Conservation (phyloP, 2,329 filamentous ascomycete genomes). For the Fusarium sp. region DNA sequence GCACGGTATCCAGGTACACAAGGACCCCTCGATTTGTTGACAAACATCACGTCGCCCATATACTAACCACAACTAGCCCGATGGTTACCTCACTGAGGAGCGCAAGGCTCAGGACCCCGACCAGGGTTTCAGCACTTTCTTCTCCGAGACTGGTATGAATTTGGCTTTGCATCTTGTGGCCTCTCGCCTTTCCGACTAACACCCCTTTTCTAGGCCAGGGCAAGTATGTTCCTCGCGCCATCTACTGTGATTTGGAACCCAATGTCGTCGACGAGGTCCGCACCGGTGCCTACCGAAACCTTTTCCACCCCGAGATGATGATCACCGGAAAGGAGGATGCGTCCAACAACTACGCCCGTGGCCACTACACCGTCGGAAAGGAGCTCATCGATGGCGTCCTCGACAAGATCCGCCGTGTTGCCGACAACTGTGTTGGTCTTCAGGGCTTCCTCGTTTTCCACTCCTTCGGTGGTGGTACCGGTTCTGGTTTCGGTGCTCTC, state of each 20-base stretch:
- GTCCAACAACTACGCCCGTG: slow-evolving; percentile 99
- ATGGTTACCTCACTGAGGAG: slow-evolving; percentile 98
- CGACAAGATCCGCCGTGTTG: slow-evolving; percentile 97
- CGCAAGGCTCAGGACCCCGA: slow-evolving; percentile 94
- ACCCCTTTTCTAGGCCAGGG: slow-evolving; percentile 79
- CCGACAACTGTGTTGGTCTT: slow-evolving; percentile 97
- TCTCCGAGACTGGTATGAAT: slow-evolving; percentile 94
- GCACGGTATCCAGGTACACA: slow-evolving; percentile 95
- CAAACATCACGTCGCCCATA: slow-evolving; percentile 27
- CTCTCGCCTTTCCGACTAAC: slow-evolving; percentile 38
- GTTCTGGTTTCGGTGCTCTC: slow-evolving; percentile 97
- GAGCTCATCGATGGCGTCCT: slow-evolving; percentile 98
- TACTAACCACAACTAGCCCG: slow-evolving; percentile 74
- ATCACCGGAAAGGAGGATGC: slow-evolving; percentile 99
- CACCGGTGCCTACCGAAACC: slow-evolving; percentile 93
- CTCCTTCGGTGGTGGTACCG: slow-evolving; percentile 99
- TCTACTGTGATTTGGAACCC: slow-evolving; percentile 99
- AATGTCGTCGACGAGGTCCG: slow-evolving; percentile 99
- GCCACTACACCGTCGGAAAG: slow-evolving; percentile 99
- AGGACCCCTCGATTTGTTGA: slow-evolving; percentile 45
- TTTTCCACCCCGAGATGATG: slow-evolving; percentile 99
- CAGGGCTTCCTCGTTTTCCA: slow-evolving; percentile 99
- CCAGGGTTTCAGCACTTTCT: slow-evolving; percentile 99
- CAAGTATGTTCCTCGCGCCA: slow-evolving; percentile 98
- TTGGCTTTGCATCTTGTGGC: slow-evolving; percentile 4